Evolutionary conservation across 176 grass and related monocot species (phyloP).

Genomic region (Rhynchospora breviuscula): DNA sequence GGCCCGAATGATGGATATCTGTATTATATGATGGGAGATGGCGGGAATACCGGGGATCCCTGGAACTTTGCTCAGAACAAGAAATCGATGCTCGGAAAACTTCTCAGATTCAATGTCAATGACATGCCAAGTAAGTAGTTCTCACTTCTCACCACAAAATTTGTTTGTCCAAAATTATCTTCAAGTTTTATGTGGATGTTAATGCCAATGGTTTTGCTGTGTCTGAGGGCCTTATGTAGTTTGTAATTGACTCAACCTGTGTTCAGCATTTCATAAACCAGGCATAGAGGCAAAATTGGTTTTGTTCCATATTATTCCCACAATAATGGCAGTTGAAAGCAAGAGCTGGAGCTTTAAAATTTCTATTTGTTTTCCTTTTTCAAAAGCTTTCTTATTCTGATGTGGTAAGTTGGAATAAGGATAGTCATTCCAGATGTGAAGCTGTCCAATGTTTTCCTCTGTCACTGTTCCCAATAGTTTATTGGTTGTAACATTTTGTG

Average conservation of each 20-base stretch:
- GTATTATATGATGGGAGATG: slow-evolving; percentile 93
- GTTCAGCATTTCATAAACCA: neutral
- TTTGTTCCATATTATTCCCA: neutral
- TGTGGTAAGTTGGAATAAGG: neutral
- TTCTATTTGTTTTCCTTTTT: neutral
- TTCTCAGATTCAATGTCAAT: slow-evolving; percentile 62
- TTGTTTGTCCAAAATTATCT: neutral
- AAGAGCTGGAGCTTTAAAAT: neutral
- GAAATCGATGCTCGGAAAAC: slow-evolving; percentile 76
- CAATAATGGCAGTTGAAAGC: neutral
- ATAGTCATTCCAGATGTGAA: neutral
- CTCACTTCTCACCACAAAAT: neutral
- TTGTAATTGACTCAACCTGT: neutral
- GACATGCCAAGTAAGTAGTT: slow-evolving; percentile 38
- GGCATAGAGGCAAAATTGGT: neutral
- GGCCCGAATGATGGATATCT: slow-evolving; percentile 63
- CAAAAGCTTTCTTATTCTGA: neutral
- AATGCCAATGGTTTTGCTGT: neutral
- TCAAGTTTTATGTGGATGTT: neutral
- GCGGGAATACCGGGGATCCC: slow-evolving; percentile 57
- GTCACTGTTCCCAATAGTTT: neutral
- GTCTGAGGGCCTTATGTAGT: neutral
- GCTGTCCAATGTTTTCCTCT: neutral
- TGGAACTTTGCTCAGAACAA: slow-evolving; percentile 98
- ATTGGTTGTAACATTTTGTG: neutral